These are phyloP conservation scores for Penicillium ucsense DNA, from an alignment of 495 filamentous ascomycete species.

Conservation along the genomic window DNA sequence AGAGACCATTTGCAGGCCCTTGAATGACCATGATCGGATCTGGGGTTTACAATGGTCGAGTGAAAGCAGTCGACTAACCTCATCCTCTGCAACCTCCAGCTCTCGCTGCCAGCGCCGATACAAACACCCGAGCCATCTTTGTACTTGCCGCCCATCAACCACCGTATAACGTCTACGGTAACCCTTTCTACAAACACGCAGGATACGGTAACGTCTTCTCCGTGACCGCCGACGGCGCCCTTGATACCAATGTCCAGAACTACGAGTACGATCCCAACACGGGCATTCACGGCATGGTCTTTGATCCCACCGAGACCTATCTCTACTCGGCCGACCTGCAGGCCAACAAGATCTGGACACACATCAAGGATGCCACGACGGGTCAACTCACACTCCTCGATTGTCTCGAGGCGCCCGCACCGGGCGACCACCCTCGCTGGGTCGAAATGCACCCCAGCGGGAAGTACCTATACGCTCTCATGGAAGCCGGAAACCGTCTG, in stretches of 20 bases:
- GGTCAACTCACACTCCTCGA: conserved; percentile 59
- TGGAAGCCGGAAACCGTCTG: conserved; percentile 75
- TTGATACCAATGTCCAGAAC: conserved; percentile 66
- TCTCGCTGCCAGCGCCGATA: conserved; percentile 53
- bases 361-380: conserved; percentile 54
- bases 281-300: conserved; percentile 83
- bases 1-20: too few relatives aligned
- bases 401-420: conserved; percentile 56
- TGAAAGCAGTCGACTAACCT: too few relatives aligned
- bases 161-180: conserved; percentile 73
- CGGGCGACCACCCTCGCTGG: conserved; percentile 73
- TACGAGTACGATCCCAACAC: conserved; percentile 64
- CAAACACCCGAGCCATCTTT: conserved; percentile 81
- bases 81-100: conserved; percentile 30
- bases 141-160: conserved; percentile 65
- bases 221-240: conserved; percentile 48
- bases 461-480: conserved; percentile 71
- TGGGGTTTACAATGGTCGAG: too few relatives aligned
- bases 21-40: too few relatives aligned
- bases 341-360: conserved; percentile 80
- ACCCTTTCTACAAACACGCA: conserved; percentile 79
- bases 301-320: conserved; percentile 74
- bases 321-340: conserved; percentile 78
- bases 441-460: conserved; percentile 68
- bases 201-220: conserved; percentile 73